Conservation (phyloP, 768 basidiomycete genomes). For the Gyrodon lividus region DNA sequence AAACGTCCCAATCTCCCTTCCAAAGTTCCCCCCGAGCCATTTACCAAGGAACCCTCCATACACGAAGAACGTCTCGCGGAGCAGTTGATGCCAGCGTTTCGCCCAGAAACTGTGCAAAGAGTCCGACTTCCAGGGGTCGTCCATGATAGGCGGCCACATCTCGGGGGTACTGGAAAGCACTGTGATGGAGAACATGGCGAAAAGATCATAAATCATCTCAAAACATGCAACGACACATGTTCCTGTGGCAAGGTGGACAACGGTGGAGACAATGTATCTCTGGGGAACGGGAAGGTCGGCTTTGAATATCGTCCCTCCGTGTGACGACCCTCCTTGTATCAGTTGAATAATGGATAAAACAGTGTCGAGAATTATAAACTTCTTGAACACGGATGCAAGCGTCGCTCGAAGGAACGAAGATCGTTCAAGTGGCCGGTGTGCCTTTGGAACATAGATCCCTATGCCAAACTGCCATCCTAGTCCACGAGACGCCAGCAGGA, state of each 20-base stretch:
- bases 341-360: slow-evolving; percentile 65
- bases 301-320: slow-evolving; percentile 71
- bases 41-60: slow-evolving; percentile 65
- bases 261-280: slow-evolving; percentile 64
- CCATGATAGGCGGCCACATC: slow-evolving; percentile 73
- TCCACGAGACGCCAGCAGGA: slow-evolving; percentile 59
- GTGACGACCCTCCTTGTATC: slow-evolving; percentile 60
- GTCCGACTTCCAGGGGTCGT: slow-evolving; percentile 63
- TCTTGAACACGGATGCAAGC: slow-evolving; percentile 55
- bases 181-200: slow-evolving; percentile 60
- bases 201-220: slow-evolving; percentile 58
- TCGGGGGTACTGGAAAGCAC: slow-evolving; percentile 50
- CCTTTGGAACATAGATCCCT: slow-evolving; percentile 52
- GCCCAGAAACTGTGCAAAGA: slow-evolving; percentile 77
- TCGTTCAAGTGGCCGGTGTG: slow-evolving; percentile 55
- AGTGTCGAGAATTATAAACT: slow-evolving; percentile 59
- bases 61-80: slow-evolving; percentile 69
- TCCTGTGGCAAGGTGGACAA: slow-evolving; percentile 61
- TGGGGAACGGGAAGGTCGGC: slow-evolving; percentile 44
- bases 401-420: slow-evolving; percentile 44
- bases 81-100: slow-evolving; percentile 73
- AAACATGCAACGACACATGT: slow-evolving; percentile 64
- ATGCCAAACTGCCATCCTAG: slow-evolving; percentile 68
- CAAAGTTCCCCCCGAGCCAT: slow-evolving; percentile 53
- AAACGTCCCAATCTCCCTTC: slow-evolving; percentile 72